Base-by-base conservation (phyloP, 768 basidiomycete genomes). In the Kwoniella dendrophila region DNA sequence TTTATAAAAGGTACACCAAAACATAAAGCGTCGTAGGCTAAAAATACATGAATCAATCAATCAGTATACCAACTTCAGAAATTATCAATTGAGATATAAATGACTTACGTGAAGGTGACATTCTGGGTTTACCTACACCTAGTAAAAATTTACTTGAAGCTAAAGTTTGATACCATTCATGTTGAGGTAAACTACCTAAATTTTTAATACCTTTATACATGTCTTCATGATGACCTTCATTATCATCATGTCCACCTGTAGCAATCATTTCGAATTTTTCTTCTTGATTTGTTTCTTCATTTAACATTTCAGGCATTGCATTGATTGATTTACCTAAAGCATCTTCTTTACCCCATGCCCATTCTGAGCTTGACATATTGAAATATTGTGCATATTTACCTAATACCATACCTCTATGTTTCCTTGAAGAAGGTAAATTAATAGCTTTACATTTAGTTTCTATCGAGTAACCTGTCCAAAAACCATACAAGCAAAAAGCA, bases 1-100 rank as follows among this genome's bases (percentile, higher is more conserved):
- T 76, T 76, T 62, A 78, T 69, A 59, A 78, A 78, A 1, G 77
- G 77, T 3, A 77, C 59, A 47, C 63, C 63, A 18, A 73, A 50
- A 49, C 69, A 71, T 3, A 71, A 47, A 11, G 56, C 69, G 34
- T 71, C 69, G 48, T 64, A 67, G 1, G 69, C 66, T 57, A 52
- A 50, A 11, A 20, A 44, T 14, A 16, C 44, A n/a, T 32, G 26
- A 38, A 26, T 27, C 20, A 12, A 30, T 40, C 16, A 36, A 29
- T 41, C 41, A 27, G n/a, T 14, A 22, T n/a, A 34, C 24, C 16
- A 26, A 4, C 41, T 14, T 38, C 36, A 8, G 36, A 43, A 14
- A 6, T 43, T 20, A 18, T 8, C 8, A 38, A 38, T 38, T 8
- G 41, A 4, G 33, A n/a, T n/a, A 33, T n/a, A 40, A 26, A 8